phyloP scores from a whole-genome alignment of 208 protist genomes.

The Leishmania amazonensis region DNA sequence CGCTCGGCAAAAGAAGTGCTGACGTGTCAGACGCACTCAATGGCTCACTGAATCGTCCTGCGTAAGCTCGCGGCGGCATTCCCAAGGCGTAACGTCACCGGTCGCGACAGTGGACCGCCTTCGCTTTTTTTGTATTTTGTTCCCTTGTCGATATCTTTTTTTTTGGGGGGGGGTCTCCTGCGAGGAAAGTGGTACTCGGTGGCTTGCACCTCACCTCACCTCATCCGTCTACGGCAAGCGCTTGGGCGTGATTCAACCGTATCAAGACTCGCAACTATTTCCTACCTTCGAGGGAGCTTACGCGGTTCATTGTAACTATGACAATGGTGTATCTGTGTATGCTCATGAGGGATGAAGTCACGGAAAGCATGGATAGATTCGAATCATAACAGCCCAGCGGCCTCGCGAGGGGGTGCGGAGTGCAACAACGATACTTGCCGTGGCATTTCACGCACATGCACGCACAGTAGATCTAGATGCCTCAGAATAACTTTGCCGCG shows the following conservation, averaged over 20 bases:
- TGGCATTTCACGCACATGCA: neutral
- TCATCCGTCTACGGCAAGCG: neutral
- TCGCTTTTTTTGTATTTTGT: neutral
- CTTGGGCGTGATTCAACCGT: neutral
- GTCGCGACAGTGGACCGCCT: neutral
- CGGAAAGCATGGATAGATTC: conserved; percentile 34
- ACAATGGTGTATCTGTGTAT: conserved; percentile 30
- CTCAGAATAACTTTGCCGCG: conserved; percentile 31
- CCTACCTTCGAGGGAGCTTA: neutral
- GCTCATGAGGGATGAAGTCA: conserved; percentile 28
- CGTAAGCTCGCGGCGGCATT: neutral
- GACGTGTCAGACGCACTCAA: neutral
- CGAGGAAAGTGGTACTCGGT: neutral
- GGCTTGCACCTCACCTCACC: neutral
- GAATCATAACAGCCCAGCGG: conserved; percentile 14
- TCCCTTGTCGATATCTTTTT: neutral
- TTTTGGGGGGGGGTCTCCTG: neutral
- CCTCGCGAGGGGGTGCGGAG: neutral
- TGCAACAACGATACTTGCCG: neutral
- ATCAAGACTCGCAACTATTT: neutral
- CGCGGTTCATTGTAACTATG: conserved; percentile 27
- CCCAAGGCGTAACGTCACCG: neutral
- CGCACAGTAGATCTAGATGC: conserved; percentile 27
- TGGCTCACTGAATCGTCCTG: neutral
- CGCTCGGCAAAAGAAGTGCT: neutral